Evolutionary conservation across 2,329 filamentous ascomycete genomes (phyloP).

Genomic region (Tympanopsis confertula): DNA sequence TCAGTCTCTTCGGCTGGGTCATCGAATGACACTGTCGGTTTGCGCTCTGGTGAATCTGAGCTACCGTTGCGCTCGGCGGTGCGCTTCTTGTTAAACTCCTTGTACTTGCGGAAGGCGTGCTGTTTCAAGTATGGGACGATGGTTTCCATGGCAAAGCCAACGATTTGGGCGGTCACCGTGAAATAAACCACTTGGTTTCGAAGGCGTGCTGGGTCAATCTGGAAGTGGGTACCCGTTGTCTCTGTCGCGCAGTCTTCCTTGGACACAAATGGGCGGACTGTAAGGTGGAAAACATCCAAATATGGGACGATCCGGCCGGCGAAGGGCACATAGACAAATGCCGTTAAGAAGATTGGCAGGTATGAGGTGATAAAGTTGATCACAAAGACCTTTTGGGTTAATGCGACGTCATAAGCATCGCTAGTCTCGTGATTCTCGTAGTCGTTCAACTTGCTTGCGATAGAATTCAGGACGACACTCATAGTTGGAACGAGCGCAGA

Average conservation of each 20-base stretch:
- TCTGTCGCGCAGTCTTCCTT: constrained; percentile 11
- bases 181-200: constrained; percentile 56
- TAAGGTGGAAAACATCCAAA: constrained; percentile 44
- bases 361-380: constrained; percentile 60
- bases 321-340: constrained; percentile 56
- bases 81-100: background rate
- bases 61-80: constrained; percentile 23
- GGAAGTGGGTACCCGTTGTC: constrained; percentile 23
- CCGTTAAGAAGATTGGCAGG: constrained; percentile 49
- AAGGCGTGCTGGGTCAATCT: constrained; percentile 45
- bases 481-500: constrained; percentile 45
- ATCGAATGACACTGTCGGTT: constrained; percentile 23
- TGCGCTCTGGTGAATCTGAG: constrained; percentile 6
- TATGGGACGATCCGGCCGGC: constrained; percentile 47
- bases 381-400: constrained; percentile 54
- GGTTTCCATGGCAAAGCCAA: constrained; percentile 48
- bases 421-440: constrained; percentile 57
- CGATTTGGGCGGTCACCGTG: constrained; percentile 48
- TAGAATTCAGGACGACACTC: constrained; percentile 37
- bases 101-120: constrained; percentile 30
- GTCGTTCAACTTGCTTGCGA: constrained; percentile 43
- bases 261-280: constrained; percentile 45
- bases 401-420: constrained; percentile 42
- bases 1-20: constrained; percentile 37
- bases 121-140: constrained; percentile 49